phyloP scores from a whole-genome alignment of 192 early-diverging fungal genomes.

The Gaertneriomyces sp. region DNA sequence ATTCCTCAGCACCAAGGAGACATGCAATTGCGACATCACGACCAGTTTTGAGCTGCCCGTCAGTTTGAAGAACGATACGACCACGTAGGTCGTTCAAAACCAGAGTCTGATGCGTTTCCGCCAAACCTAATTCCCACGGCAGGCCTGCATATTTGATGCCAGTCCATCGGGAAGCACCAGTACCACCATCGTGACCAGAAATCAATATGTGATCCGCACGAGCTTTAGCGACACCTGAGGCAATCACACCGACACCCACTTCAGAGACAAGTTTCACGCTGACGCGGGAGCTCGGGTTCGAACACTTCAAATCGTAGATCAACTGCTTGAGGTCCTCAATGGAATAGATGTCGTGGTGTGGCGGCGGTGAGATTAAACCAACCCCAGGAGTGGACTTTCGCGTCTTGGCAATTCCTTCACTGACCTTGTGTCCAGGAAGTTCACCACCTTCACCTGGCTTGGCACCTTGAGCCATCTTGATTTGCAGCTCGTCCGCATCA shows the following conservation, averaged over 20 bases:
- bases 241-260: conserved; percentile 96
- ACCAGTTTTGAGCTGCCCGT: conserved; percentile 97
- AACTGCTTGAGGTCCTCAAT: conserved; percentile 99
- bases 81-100: conserved; percentile 96
- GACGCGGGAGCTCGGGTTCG: conserved; percentile 86
- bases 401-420: conserved; percentile 63
- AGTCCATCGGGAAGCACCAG: conserved; percentile 92
- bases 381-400: conserved; percentile 94
- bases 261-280: conserved; percentile 97
- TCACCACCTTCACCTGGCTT: conserved; percentile 98
- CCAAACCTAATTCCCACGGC: conserved; percentile 97
- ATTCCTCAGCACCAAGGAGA: conserved; percentile 97
- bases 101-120: conserved; percentile 98
- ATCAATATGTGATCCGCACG: conserved; percentile 93
- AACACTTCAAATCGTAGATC: conserved; percentile 95
- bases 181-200: conserved; percentile 96
- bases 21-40: conserved; percentile 96
- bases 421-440: conserved; percentile 63
- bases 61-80: conserved; percentile 93
- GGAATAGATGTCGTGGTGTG: conserved; percentile 99
- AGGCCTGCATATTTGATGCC: conserved; percentile 98
- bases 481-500: conserved; percentile 95
- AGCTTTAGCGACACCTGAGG: conserved; percentile 95
- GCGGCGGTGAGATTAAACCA: conserved; percentile 93
- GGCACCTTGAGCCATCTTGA: conserved; percentile 99